Conservation (phyloP, 2,329 filamentous ascomycete genomes). For the Aureobasidium sp. region DNA sequence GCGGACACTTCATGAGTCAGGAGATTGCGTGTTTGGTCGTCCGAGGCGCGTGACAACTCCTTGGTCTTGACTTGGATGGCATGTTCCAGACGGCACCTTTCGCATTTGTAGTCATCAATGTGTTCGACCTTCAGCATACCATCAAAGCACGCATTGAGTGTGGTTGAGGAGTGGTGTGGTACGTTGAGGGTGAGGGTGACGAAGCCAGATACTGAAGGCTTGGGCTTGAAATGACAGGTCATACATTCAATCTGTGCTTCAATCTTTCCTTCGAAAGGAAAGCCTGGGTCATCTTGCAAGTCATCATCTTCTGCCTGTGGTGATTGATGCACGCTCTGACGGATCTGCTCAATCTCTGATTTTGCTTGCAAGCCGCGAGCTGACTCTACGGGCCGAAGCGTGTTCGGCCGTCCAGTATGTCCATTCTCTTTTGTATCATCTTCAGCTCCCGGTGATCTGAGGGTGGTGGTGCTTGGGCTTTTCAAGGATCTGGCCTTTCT, state of each 20-base stretch:
- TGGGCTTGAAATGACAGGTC: constrained; percentile 83
- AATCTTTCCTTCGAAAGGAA: constrained; percentile 84
- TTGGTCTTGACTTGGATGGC: constrained; percentile 55
- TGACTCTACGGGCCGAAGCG: background rate
- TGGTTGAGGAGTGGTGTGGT: constrained; percentile 69
- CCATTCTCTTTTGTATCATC: background rate
- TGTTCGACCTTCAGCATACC: constrained; percentile 90
- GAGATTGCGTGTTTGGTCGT: constrained; percentile 33
- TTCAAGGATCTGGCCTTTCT: constrained; percentile 40
- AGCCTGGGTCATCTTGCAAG: constrained; percentile 52
- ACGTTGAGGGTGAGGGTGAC: constrained; percentile 90
- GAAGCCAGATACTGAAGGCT: constrained; percentile 74
- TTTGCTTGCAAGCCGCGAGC: constrained; percentile 6
- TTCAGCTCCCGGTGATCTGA: background rate
- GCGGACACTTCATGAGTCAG: constrained; percentile 55
- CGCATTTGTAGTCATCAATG: constrained; percentile 95
- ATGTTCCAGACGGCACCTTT: constrained; percentile 81
- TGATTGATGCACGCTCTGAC: constrained; percentile 9
- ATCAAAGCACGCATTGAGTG: constrained; percentile 83
- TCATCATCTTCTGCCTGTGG: constrained; percentile 26
- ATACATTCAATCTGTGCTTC: constrained; percentile 95
- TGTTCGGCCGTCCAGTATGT: background rate
- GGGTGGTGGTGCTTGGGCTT: constrained; percentile 1
- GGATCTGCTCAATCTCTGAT: constrained; percentile 9
- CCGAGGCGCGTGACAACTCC: constrained; percentile 33